Evolutionary conservation across 805 yeast genomes (phyloP).

Genomic region (Clavispora asparagi): DNA sequence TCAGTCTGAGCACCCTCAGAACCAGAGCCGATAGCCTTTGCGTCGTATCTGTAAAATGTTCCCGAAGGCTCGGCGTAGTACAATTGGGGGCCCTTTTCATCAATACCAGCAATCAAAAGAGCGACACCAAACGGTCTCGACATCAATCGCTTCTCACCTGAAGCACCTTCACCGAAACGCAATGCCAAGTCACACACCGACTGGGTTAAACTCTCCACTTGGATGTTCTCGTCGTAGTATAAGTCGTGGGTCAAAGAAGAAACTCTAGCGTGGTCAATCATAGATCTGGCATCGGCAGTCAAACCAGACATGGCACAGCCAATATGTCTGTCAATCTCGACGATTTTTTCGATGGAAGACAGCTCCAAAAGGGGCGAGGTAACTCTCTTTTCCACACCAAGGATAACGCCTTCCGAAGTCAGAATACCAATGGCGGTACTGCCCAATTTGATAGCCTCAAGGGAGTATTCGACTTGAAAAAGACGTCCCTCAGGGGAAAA

Average conservation of each 20-base stretch:
- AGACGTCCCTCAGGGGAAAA: constrained; percentile 98
- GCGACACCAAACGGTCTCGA: constrained; percentile 99
- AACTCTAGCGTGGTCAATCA: constrained; percentile 98
- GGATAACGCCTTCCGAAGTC: constrained; percentile 90
- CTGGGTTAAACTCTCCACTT: constrained; percentile 91
- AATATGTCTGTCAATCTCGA: constrained; percentile 88
- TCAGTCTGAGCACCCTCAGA: constrained; percentile 99
- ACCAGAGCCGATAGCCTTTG: constrained; percentile 98
- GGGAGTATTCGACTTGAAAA: constrained; percentile 95
- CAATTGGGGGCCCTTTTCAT: constrained; percentile 93
- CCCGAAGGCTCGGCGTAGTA: constrained; percentile 99
- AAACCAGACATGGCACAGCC: constrained; percentile 99
- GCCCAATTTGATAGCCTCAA: constrained; percentile 96
- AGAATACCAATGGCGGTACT: constrained; percentile 97
- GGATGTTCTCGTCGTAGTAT: constrained; percentile 87
- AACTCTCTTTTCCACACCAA: constrained; percentile 96
- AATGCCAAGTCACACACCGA: constrained; percentile 95
- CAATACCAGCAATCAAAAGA: constrained; percentile 88
- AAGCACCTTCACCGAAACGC: constrained; percentile 95
- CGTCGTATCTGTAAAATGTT: constrained; percentile 94
- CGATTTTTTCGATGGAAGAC: constrained; percentile 90
- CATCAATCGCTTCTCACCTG: constrained; percentile 93
- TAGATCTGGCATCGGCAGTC: constrained; percentile 97
- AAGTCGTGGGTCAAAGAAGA: constrained; percentile 81
- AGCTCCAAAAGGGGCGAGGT: constrained; percentile 89